These are phyloP conservation scores for Russula sp. DNA, from an alignment of 768 basidiomycete genomes.

Conservation along the genomic window DNA sequence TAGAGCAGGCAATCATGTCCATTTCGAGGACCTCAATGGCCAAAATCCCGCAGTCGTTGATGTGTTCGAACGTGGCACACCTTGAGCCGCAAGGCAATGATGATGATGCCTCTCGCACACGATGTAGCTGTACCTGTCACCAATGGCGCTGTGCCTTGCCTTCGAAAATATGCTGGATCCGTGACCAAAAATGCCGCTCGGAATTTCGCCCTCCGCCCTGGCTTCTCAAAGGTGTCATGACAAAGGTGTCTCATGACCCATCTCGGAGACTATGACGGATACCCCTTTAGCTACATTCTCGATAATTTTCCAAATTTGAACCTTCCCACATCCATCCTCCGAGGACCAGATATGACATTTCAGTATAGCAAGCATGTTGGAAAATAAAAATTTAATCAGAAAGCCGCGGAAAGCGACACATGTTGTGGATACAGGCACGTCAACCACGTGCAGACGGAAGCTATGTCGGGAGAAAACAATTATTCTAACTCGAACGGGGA, in stretches of 20 bases:
- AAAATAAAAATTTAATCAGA: conserved; percentile 3
- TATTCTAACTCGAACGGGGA: conserved; percentile 4
- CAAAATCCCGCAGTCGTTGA: conserved; percentile 6
- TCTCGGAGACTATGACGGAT: background rate
- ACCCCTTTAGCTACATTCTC: background rate
- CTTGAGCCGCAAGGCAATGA: conserved; percentile 2
- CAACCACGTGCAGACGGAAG: conserved; percentile 2
- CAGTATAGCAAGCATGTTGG: background rate
- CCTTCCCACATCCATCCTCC: background rate
- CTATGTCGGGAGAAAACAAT: conserved; percentile 3
- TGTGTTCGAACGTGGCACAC: conserved; percentile 11
- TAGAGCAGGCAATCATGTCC: background rate
- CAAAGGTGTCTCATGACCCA: conserved; percentile 12
- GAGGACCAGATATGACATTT: conserved; percentile 3
- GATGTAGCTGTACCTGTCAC: background rate
- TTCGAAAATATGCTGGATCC: background rate
- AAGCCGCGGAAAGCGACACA: background rate
- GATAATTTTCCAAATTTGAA: background rate
- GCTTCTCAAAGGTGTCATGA: conserved; percentile 10
- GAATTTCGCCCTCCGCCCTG: background rate
- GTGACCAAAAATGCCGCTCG: background rate
- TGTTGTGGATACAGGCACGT: background rate
- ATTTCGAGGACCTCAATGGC: conserved; percentile 1
- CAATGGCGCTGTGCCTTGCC: background rate
- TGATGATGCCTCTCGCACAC: background rate